These are phyloP conservation scores for Neonectria ditissima DNA, from an alignment of 2,329 filamentous ascomycete genomes.

Conservation along the genomic window DNA sequence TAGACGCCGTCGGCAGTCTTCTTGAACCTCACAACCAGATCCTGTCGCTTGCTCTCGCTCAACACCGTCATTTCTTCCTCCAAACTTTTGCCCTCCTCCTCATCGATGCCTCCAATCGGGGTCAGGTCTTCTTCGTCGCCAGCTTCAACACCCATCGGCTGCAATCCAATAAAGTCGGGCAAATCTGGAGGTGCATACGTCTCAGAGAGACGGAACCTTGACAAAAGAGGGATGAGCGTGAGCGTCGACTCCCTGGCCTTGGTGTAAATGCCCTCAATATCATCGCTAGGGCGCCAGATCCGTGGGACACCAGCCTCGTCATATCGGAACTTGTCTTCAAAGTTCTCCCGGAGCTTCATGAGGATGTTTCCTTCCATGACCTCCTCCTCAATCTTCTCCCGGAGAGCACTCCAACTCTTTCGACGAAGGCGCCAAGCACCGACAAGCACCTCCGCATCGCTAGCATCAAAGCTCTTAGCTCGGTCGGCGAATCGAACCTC, in stretches of 20 bases:
- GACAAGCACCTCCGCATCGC: slow-evolving; percentile 88
- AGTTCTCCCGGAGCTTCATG: slow-evolving; percentile 96
- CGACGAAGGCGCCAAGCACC: slow-evolving; percentile 92
- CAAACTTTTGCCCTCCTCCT: slow-evolving; percentile 92
- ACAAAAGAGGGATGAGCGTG: slow-evolving; percentile 87
- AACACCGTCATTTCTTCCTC: slow-evolving; percentile 98
- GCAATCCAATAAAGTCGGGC: slow-evolving; percentile 82
- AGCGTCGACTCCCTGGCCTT: slow-evolving; percentile 92
- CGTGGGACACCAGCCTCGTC: slow-evolving; percentile 94
- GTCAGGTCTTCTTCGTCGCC: slow-evolving; percentile 91
- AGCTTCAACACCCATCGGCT: slow-evolving; percentile 78
- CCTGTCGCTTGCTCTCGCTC: slow-evolving; percentile 88
- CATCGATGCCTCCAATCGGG: slow-evolving; percentile 93
- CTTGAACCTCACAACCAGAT: slow-evolving; percentile 95
- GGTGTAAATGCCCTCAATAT: slow-evolving; percentile 96
- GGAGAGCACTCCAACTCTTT: slow-evolving; percentile 93
- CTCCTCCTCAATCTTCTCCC: slow-evolving; percentile 94
- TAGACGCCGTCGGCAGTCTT: slow-evolving; percentile 98
- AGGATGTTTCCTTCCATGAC: slow-evolving; percentile 98
- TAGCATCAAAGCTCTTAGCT: slow-evolving; percentile 94
- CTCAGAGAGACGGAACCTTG: slow-evolving; percentile 81
- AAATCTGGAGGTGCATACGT: slow-evolving; percentile 85
- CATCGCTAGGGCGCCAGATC: slow-evolving; percentile 96
- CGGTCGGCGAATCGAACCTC: slow-evolving; percentile 87
- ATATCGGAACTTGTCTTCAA: slow-evolving; percentile 99